Percentiles rank a stretch among this genome's conserved stretches.
These are phyloP conservation scores for Phtheirospermum japonicum DNA, from an alignment of 257 asterid genomes.

Conservation along the genomic window DNA sequence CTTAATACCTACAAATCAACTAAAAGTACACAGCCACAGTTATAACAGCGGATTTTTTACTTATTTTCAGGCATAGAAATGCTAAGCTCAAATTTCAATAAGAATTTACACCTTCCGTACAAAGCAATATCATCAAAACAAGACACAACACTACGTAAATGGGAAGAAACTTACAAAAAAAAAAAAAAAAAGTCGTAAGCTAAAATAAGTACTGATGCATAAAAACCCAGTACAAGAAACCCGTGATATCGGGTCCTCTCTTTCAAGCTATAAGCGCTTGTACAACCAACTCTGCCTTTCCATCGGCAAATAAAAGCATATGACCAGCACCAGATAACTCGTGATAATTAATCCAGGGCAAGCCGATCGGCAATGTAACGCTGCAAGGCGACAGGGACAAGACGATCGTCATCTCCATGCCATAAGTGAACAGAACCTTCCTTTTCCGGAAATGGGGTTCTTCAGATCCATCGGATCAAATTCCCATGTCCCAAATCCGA, in stretches of 20 bases:
- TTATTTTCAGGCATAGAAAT: no score
- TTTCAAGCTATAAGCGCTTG: conserved; percentile 46
- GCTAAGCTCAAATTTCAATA: no score
- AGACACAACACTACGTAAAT: conserved; percentile 17
- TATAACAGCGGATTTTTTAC: no score
- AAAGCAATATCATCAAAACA: not conserved
- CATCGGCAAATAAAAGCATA: conserved; percentile 56
- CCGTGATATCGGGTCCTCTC: conserved; percentile 30
- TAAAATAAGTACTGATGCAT: not conserved
- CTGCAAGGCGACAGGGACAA: conserved; percentile 64
- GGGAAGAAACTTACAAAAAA: not conserved
- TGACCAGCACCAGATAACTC: conserved; percentile 80
- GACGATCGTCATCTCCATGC: conserved; percentile 77
- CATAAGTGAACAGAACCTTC: conserved; percentile 68
- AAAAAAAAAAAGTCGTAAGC: not conserved
- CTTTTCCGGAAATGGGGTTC: conserved; percentile 54
- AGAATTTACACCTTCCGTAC: not conserved
- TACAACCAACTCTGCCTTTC: conserved; percentile 48
- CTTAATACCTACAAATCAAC: no score
- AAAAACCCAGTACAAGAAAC: conserved; percentile 3
- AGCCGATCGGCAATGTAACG: conserved; percentile 55
- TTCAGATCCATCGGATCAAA: conserved; percentile 69
- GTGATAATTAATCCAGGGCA: conserved; percentile 85
- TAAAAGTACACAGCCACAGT: no score
- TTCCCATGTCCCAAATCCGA: conserved; percentile 82